phyloP scores from a whole-genome alignment of 208 protist genomes.

The Trypanosoma congolense region DNA sequence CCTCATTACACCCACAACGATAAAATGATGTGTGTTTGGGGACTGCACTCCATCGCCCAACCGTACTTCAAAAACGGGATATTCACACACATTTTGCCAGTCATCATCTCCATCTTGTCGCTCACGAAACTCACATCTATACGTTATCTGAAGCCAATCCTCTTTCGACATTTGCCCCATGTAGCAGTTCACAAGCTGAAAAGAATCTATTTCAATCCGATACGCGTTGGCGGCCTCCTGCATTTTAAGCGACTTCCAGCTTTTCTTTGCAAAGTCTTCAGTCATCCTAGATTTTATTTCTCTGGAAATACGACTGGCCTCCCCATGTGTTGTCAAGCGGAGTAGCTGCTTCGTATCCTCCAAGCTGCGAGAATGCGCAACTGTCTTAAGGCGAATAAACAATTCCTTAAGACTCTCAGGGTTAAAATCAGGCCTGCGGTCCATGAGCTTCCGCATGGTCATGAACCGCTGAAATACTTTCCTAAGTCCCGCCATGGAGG shows the following conservation, averaged over 20 bases:
- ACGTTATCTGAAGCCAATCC: constrained; percentile 88
- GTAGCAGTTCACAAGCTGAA: constrained; percentile 83
- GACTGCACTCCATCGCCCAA: constrained; percentile 74
- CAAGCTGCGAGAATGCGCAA: constrained; percentile 51
- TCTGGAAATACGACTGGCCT: constrained; percentile 76
- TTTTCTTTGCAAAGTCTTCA: constrained; percentile 84
- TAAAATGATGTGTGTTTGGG: constrained; percentile 76
- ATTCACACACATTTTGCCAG: constrained; percentile 76
- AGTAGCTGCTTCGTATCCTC: constrained; percentile 69
- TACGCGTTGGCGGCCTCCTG: constrained; percentile 54
- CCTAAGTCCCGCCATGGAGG: constrained; percentile 58
- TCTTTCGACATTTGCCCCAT: constrained; percentile 88
- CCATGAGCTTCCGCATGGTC: constrained; percentile 83
- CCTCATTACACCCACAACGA: constrained; percentile 79
- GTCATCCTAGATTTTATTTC: constrained; percentile 76
- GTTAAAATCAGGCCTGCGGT: constrained; percentile 83
- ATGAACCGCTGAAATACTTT: constrained; percentile 78
- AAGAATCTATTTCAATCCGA: constrained; percentile 82
- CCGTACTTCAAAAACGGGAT: constrained; percentile 86
- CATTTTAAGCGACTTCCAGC: constrained; percentile 82
- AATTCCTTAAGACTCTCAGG: constrained; percentile 54
- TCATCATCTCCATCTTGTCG: constrained; percentile 45
- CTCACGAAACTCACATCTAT: constrained; percentile 78
- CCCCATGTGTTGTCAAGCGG: constrained; percentile 83
- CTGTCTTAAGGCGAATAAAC: constrained; percentile 71